Conservation (phyloP, 139 green algal species). For the Chlamydomonas sp. region DNA sequence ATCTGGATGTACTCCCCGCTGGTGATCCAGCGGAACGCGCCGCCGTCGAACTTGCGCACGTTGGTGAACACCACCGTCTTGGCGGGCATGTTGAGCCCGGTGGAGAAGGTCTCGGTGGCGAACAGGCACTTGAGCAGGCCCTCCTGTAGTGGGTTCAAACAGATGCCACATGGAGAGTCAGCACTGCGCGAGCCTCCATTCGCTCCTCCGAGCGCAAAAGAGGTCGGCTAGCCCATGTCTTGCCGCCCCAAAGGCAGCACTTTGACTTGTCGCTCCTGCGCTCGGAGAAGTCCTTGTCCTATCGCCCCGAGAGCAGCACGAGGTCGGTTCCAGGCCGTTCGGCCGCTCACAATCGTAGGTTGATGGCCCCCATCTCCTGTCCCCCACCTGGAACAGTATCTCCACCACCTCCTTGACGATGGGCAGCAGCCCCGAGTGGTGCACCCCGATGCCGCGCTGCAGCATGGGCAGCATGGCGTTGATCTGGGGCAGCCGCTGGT, state of each 20-base stretch:
- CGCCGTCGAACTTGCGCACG: slow-evolving; percentile 94
- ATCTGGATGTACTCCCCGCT: slow-evolving; percentile 98
- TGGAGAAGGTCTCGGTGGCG: slow-evolving; percentile 96
- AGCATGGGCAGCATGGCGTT: slow-evolving; percentile 84
- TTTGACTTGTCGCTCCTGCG: too few species aligned
- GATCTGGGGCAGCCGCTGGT: slow-evolving; percentile 68
- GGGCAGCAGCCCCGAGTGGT: slow-evolving; percentile 90
- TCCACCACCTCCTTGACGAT: slow-evolving; percentile 98
- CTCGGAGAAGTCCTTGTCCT: too few species aligned
- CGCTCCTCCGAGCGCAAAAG: too few species aligned
- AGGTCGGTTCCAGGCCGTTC: neutral
- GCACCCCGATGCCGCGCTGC: slow-evolving; percentile 81
- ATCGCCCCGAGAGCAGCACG: too few species aligned
- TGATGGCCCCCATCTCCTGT: neutral
- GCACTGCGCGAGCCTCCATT: too few species aligned
- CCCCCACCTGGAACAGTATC: slow-evolving; percentile 87
- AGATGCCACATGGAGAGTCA: too few species aligned
- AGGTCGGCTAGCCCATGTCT: too few species aligned
- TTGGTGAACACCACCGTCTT: slow-evolving; percentile 95
- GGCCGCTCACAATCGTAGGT: neutral
- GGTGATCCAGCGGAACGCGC: slow-evolving; percentile 67
- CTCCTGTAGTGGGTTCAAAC: slow-evolving; percentile 25
- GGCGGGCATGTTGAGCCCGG: slow-evolving; percentile 98
- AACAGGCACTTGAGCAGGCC: slow-evolving; percentile 78
- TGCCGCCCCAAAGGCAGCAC: too few species aligned